These are phyloP conservation scores for Teunomyces panamensis DNA, from an alignment of 805 yeast genomes.

Conservation along the genomic window DNA sequence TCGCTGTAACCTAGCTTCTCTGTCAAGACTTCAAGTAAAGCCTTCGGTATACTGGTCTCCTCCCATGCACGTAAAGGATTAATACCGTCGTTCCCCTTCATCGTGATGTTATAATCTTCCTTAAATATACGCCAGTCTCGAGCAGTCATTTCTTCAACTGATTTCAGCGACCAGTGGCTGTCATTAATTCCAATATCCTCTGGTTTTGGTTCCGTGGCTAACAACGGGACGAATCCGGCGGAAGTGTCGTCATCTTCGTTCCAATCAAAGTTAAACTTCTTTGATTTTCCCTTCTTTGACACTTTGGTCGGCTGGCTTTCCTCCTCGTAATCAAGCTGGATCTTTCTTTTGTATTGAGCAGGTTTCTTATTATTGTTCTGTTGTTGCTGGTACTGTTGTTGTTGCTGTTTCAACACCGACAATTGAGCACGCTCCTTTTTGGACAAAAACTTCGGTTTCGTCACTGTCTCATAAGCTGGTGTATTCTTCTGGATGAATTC, in stretches of 20 bases:
- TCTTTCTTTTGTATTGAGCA: background rate
- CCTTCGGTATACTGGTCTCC: slow-evolving; percentile 52
- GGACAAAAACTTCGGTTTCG: slow-evolving; percentile 21
- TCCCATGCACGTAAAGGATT: slow-evolving; percentile 75
- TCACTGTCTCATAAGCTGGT: background rate
- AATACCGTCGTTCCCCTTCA: slow-evolving; percentile 43
- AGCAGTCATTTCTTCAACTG: slow-evolving; percentile 59
- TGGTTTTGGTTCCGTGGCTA: slow-evolving; percentile 10
- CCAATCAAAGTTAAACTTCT: slow-evolving; percentile 69
- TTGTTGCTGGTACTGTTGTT: slow-evolving; percentile 2
- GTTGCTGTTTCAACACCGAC: slow-evolving; percentile 6
- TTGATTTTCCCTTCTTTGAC: slow-evolving; percentile 7
- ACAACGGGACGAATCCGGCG: slow-evolving; percentile 40
- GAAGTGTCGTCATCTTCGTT: slow-evolving; percentile 63
- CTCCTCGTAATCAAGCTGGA: slow-evolving; percentile 1
- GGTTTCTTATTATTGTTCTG: background rate
- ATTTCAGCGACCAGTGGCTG: slow-evolving; percentile 69
- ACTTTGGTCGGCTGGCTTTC: background rate
- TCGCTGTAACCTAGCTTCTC: slow-evolving; percentile 45
- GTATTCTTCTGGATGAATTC: slow-evolving; percentile 16
- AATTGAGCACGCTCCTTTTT: slow-evolving; percentile 16
- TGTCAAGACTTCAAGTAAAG: slow-evolving; percentile 27
- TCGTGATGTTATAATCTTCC: slow-evolving; percentile 69
- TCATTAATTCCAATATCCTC: slow-evolving; percentile 9
- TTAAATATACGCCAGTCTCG: slow-evolving; percentile 89